These are phyloP conservation scores for Aspergillus haitiensis DNA, from an alignment of 495 filamentous ascomycete genomes.

Conservation along the genomic window DNA sequence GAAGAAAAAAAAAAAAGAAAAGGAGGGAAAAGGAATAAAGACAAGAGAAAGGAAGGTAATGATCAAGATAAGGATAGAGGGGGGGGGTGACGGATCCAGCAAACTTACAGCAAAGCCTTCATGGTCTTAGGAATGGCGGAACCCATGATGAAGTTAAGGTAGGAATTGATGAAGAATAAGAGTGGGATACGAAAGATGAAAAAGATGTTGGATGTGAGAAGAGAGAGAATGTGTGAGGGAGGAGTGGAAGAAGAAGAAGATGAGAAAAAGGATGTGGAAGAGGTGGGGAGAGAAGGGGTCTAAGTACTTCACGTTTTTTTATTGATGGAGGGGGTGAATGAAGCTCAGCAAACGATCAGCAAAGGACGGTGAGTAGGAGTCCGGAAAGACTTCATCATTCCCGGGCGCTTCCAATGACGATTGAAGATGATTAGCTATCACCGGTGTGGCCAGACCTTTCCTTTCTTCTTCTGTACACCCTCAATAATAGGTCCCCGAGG, in stretches of 20 bases:
- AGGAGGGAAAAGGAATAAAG: background rate
- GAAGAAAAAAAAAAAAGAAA: too few relatives aligned
- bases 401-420: too few relatives aligned
- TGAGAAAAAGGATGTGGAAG: background rate
- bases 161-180: background rate
- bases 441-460: too few relatives aligned
- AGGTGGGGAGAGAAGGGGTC: constrained; percentile 3
- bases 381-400: too few relatives aligned
- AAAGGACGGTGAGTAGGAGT: background rate
- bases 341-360: background rate
- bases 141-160: constrained; percentile 28
- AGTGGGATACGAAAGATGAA: background rate
- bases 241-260: constrained; percentile 14
- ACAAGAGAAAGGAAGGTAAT: background rate
- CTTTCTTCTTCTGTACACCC: too few relatives aligned
- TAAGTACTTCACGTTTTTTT: background rate
- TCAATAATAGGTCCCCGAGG: too few relatives aligned
- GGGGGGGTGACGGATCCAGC: background rate
- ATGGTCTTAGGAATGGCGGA: constrained; percentile 52
- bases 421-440: too few relatives aligned
- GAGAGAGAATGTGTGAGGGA: constrained; percentile 2
- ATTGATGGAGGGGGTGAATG: background rate
- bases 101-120: constrained; percentile 59
- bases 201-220: background rate
- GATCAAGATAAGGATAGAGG: background rate